Conservation (phyloP, 352 stramenopile species). For the Pythium volutum region DNA sequence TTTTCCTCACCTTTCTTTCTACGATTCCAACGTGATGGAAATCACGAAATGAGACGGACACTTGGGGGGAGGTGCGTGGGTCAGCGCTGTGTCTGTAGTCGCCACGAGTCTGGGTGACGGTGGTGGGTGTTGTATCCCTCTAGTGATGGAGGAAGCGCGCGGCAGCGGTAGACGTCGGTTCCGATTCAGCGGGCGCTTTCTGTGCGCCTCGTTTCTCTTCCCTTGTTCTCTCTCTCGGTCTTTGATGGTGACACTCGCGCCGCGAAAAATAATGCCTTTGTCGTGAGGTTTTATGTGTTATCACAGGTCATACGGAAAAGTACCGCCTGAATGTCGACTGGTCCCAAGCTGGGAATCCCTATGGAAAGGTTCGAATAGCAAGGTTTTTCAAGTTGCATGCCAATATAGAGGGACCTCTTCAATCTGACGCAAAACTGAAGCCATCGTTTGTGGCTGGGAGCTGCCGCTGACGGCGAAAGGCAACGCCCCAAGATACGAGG, state of each 20-base stretch:
- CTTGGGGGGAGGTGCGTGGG: neutral
- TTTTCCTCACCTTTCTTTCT: neutral
- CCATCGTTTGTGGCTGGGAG: constrained; percentile 20
- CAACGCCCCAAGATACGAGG: neutral
- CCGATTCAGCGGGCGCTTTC: constrained; percentile 1
- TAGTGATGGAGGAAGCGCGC: neutral
- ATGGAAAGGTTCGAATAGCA: neutral
- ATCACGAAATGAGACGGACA: constrained; percentile 1
- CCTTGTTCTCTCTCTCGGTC: constrained; percentile 16
- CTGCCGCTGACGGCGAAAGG: neutral
- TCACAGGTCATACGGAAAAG: constrained; percentile 2
- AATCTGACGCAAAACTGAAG: constrained; percentile 11
- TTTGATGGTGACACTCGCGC: constrained; percentile 21
- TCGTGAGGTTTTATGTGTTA: constrained; percentile 21
- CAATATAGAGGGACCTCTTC: constrained; percentile 3
- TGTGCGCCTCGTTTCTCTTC: constrained; percentile 13
- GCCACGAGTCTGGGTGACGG: neutral
- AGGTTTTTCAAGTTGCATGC: constrained; percentile 16
- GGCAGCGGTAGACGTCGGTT: neutral
- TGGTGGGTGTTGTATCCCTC: neutral
- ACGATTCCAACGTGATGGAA: neutral
- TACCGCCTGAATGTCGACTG: neutral
- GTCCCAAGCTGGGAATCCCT: neutral
- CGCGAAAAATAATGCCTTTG: neutral
- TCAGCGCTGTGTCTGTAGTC: neutral